Conservation (phyloP, 257 asterid genomes). For the Catharanthus roseus region DNA sequence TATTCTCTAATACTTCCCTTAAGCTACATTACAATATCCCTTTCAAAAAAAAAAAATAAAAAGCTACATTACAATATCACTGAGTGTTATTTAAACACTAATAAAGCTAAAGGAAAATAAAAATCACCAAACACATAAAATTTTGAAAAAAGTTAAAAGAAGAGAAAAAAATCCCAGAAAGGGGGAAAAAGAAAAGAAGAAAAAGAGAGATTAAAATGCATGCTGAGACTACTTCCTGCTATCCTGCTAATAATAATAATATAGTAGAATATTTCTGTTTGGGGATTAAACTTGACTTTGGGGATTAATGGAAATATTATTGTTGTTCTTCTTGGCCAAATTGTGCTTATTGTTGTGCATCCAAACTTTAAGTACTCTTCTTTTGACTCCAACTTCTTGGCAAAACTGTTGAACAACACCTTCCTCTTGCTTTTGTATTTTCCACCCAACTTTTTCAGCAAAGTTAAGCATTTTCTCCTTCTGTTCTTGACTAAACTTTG, state of each 20-base stretch:
- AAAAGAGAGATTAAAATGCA: neutral
- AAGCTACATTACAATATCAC: too few relatives aligned
- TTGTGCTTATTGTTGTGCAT: slow-evolving; percentile 84
- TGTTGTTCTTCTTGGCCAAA: slow-evolving; percentile 56
- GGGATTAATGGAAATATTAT: slow-evolving; percentile 9
- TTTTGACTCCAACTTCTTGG: slow-evolving; percentile 69
- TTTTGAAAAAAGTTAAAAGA: neutral
- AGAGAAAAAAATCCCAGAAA: neutral
- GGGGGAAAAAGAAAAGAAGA: too few relatives aligned
- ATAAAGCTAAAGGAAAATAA: neutral
- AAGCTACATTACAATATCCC: neutral
- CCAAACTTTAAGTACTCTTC: slow-evolving; percentile 88
- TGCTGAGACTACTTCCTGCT: too few relatives aligned
- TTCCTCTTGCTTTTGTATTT: slow-evolving; percentile 79
- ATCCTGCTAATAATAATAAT: too few relatives aligned
- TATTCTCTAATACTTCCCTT: slow-evolving; percentile 2
- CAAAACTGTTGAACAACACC: slow-evolving; percentile 74
- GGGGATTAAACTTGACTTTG: slow-evolving; percentile 22
- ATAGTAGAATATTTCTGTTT: too few relatives aligned
- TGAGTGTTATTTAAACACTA: neutral
- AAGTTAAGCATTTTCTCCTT: slow-evolving; percentile 81
- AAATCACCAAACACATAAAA: neutral
- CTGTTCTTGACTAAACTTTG: slow-evolving; percentile 74
- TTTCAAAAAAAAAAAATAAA: too few relatives aligned
- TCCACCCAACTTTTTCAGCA: slow-evolving; percentile 94